Base-by-base conservation (phyloP, 495 filamentous ascomycete species). In the Trichoderma asperelloides region DNA sequence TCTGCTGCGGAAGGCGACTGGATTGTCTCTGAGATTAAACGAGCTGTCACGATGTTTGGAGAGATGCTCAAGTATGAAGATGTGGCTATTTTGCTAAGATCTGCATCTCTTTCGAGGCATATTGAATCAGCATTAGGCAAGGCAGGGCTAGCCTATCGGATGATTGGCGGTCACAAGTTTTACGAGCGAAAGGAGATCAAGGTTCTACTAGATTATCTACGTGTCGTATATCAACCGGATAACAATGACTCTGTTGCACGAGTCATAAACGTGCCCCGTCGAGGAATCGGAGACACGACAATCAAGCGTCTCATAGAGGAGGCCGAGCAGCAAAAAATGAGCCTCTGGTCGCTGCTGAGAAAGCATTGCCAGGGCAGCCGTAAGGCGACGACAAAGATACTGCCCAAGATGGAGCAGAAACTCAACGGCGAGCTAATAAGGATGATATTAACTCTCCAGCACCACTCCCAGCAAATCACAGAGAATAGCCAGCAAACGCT, bases 161-260 rank as follows among this genome's bases (percentile, higher is more conserved):
- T 98, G 96, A 90, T 97, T 63, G 96, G 86, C 21, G 96, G 96
- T 0, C 84, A 87, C 40, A 88, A 88, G 66, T 99, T 99, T 77
- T 99, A 94, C 71, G 96, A 99, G 70, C 86, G 96, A 62, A 81
- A 86, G 13, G 96, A 99, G 77, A 88, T 99, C 72, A 97, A 96
- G 74, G 84, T 89, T 4, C 74, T 98, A 1, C 75, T 99, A 9
- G 93, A 98, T 74, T 98, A 99, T 75, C 78, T 98, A 27, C 84
- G 93, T 33, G 88, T 96, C 7, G 85, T 97, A 43, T 87, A 89
- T 74, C 91, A 96, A 71, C 92, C 92, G 2, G 84, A 88, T 18
- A 93, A 96, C 71, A 96, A 92, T 66, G 96, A 98, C 74, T 92
- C 96, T 0, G 71, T 98, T 2, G 84, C 88, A 43, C 86, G 91